Percentiles rank a stretch among this genome's conserved stretches.
These are phyloP conservation scores for Coniochaeta pulveracea DNA, from an alignment of 2,329 filamentous ascomycete genomes.

Conservation along the genomic window DNA sequence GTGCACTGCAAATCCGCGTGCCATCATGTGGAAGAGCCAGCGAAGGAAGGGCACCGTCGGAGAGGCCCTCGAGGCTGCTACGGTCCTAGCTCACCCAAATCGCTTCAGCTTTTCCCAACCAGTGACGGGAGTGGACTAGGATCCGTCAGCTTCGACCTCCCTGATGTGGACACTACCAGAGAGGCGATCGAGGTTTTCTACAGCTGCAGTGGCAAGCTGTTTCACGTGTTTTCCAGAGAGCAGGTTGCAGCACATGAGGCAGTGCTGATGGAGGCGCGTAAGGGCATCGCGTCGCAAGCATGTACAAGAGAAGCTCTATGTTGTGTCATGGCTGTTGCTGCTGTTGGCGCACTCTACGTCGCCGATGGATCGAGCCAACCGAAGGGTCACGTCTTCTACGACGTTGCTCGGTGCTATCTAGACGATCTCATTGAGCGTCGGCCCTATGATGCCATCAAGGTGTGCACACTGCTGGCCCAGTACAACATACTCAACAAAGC, in stretches of 20 bases:
- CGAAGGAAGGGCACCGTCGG: neutral
- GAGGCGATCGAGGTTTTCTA: slow-evolving; percentile 16
- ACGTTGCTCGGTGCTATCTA: slow-evolving; percentile 16
- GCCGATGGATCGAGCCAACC: slow-evolving; percentile 9
- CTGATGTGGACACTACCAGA: slow-evolving; percentile 9
- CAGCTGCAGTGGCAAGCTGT: slow-evolving; percentile 14
- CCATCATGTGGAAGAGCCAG: neutral
- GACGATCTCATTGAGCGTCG: slow-evolving; percentile 14
- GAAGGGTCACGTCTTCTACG: slow-evolving; percentile 13
- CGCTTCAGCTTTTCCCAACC: slow-evolving; percentile 1
- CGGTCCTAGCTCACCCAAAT: neutral
- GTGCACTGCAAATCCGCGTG: too few species aligned
- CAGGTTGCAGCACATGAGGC: slow-evolving; percentile 11
- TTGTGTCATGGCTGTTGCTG: slow-evolving; percentile 15
- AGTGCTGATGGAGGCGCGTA: slow-evolving; percentile 9
- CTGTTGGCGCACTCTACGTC: slow-evolving; percentile 17
- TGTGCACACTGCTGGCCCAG: slow-evolving; percentile 18
- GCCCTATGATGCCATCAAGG: slow-evolving; percentile 17
- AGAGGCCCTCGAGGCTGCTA: too few species aligned
- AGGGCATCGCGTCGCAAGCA: slow-evolving; percentile 4
- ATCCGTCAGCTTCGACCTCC: slow-evolving; percentile 1
- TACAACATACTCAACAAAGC: slow-evolving; percentile 19
- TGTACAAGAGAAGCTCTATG: slow-evolving; percentile 12
- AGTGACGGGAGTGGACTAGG: neutral
- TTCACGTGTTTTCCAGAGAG: slow-evolving; percentile 16